phyloP scores from a whole-genome alignment of 2,329 filamentous ascomycete species.

The Aspergillus japonicus region DNA sequence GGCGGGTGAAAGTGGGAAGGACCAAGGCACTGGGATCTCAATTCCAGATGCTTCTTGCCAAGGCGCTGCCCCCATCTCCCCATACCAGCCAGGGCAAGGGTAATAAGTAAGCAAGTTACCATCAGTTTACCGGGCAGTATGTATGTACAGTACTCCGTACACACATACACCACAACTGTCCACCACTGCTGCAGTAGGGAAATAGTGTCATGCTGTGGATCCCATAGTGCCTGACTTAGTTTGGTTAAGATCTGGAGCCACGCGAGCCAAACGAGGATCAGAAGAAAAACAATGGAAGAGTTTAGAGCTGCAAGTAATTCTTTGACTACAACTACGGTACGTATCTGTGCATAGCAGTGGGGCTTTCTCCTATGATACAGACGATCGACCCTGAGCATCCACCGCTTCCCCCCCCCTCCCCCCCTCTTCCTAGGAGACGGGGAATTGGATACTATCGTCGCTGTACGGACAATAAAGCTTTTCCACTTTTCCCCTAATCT shows the following conservation, averaged over 20 bases:
- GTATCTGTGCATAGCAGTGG: conserved; percentile 3
- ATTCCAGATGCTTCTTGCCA: background rate
- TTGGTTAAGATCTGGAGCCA: conserved; percentile 25
- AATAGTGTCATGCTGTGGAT: conserved; percentile 17
- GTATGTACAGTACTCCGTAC: background rate
- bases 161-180: background rate
- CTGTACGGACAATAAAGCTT: conserved; percentile 8
- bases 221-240: conserved; percentile 22
- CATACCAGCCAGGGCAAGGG: background rate
- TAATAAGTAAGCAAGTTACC: background rate
- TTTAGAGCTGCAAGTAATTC: conserved; percentile 19
- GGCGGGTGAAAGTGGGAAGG: conserved; percentile 11
- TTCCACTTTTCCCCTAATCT: background rate
- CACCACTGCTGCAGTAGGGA: conserved; percentile 12
- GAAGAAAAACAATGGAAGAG: conserved; percentile 17
- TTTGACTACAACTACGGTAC: conserved; percentile 14
- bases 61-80: background rate
- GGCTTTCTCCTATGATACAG: conserved; percentile 4
- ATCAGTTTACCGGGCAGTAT: background rate
- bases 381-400: conserved; percentile 4
- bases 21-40: conserved; percentile 14
- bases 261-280: conserved; percentile 20
- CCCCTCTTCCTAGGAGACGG: background rate
- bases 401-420: background rate
- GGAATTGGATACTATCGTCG: background rate